These are phyloP conservation scores for Pichia sp. DNA, from an alignment of 1,139 yeast species.

Conservation along the genomic window DNA sequence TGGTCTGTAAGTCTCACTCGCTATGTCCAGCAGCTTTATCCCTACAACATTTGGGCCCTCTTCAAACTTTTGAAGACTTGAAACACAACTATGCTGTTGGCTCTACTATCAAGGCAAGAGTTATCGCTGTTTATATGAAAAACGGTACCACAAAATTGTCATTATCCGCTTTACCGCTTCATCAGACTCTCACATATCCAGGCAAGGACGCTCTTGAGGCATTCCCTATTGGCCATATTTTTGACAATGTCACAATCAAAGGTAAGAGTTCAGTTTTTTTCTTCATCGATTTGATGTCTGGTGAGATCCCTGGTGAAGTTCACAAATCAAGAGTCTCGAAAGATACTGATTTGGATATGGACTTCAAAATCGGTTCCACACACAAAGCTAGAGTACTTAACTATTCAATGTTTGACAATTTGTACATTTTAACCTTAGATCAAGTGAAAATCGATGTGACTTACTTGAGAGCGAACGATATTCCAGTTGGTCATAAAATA, in stretches of 20 bases:
- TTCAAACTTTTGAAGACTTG: slow-evolving; percentile 44
- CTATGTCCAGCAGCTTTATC: slow-evolving; percentile 68
- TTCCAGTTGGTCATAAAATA: slow-evolving; percentile 69
- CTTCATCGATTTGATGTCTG: slow-evolving; percentile 55
- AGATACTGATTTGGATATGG: slow-evolving; percentile 44
- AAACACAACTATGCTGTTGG: slow-evolving; percentile 66
- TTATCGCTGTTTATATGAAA: slow-evolving; percentile 54
- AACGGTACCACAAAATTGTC: slow-evolving; percentile 58
- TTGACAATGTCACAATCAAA: slow-evolving; percentile 55
- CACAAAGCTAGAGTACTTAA: slow-evolving; percentile 79
- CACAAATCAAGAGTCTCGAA: slow-evolving; percentile 69
- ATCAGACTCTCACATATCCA: slow-evolving; percentile 34
- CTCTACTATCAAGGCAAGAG: slow-evolving; percentile 61
- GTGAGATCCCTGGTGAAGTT: slow-evolving; percentile 56
- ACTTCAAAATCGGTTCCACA: slow-evolving; percentile 57
- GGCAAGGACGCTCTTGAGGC: slow-evolving; percentile 51
- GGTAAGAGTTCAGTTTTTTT: slow-evolving; percentile 56
- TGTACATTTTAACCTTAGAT: slow-evolving; percentile 65
- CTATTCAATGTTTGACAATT: slow-evolving; percentile 60
- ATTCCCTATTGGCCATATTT: slow-evolving; percentile 70
- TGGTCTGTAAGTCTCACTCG: slow-evolving; percentile 62
- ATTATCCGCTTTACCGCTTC: slow-evolving; percentile 60
- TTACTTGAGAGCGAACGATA: slow-evolving; percentile 63
- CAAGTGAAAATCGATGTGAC: slow-evolving; percentile 58
- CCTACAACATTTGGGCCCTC: slow-evolving; percentile 51